Conservation (phyloP, 768 basidiomycete species). For the Gymnopilus dilepis region DNA sequence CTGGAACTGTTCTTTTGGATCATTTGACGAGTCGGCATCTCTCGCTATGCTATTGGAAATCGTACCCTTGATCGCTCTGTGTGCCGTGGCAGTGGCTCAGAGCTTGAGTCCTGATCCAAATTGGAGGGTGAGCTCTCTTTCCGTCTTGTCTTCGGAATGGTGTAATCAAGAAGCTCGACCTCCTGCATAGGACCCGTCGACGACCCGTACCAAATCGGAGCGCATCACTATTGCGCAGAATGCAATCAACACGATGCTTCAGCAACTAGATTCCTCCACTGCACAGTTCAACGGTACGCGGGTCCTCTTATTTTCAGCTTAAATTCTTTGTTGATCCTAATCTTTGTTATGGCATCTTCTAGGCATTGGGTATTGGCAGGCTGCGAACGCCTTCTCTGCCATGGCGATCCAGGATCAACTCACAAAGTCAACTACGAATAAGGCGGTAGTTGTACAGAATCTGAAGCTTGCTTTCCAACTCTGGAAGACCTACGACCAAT, state of each 20-base stretch:
- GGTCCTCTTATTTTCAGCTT: not conserved
- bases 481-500: slow-evolving; percentile 48
- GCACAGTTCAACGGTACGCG: slow-evolving; percentile 18
- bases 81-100: slow-evolving; percentile 33
- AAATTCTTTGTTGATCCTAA: not conserved
- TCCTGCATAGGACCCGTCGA: slow-evolving; percentile 44
- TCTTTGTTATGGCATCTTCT: not conserved
- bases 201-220: slow-evolving; percentile 40
- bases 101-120: slow-evolving; percentile 45
- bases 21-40: not conserved
- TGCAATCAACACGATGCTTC: slow-evolving; percentile 44
- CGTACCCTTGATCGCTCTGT: slow-evolving; percentile 3
- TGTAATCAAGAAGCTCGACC: not conserved
- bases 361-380: slow-evolving; percentile 61
- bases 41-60: not conserved
- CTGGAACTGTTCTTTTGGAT: too few relatives aligned
- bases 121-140: slow-evolving; percentile 45
- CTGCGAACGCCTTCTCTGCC: slow-evolving; percentile 56
- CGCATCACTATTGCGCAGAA: slow-evolving; percentile 46
- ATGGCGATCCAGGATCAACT: slow-evolving; percentile 53
- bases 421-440: slow-evolving; percentile 41
- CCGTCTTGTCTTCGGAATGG: not conserved
- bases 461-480: slow-evolving; percentile 47
- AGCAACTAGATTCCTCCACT: slow-evolving; percentile 37
- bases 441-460: slow-evolving; percentile 42